phyloP scores from a whole-genome alignment of 169 alveolate genomes.

The Babesia sp. region DNA sequence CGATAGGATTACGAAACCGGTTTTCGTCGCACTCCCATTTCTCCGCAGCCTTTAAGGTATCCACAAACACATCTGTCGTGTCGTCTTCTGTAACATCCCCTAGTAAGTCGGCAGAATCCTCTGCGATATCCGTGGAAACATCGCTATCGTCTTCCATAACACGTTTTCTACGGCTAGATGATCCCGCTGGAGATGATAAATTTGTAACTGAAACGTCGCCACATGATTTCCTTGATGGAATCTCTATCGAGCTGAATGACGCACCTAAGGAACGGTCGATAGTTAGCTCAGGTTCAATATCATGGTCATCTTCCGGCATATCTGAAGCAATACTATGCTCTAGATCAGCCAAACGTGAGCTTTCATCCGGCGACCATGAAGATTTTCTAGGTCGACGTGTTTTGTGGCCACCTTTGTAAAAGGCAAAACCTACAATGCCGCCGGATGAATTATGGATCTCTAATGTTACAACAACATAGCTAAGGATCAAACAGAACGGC shows the following conservation, averaged over 20 bases:
- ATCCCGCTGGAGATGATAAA: background rate
- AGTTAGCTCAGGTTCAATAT: background rate
- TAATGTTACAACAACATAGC: background rate
- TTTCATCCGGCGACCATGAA: conserved; percentile 8
- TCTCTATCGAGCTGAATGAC: background rate
- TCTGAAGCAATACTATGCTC: conserved; percentile 38
- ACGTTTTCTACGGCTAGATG: background rate
- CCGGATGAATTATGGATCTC: background rate
- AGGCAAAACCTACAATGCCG: conserved; percentile 17
- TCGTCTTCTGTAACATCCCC: background rate
- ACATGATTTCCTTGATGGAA: background rate
- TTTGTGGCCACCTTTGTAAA: conserved; percentile 6
- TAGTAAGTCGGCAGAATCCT: background rate
- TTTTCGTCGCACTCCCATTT: conserved; percentile 13
- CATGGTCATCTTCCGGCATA: background rate
- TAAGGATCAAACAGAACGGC: background rate
- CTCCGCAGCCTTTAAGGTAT: conserved; percentile 15
- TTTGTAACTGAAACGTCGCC: background rate
- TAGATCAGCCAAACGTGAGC: conserved; percentile 8
- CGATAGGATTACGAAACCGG: conserved; percentile 12
- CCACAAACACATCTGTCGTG: background rate
- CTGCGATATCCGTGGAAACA: background rate
- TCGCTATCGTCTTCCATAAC: background rate
- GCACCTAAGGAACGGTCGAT: background rate
- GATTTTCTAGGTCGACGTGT: background rate